Evolutionary conservation across 305 asterid genomes (phyloP), one percentile per base, ranked within the genome.

Genomic region (Caryopteris hybrid): DNA sequence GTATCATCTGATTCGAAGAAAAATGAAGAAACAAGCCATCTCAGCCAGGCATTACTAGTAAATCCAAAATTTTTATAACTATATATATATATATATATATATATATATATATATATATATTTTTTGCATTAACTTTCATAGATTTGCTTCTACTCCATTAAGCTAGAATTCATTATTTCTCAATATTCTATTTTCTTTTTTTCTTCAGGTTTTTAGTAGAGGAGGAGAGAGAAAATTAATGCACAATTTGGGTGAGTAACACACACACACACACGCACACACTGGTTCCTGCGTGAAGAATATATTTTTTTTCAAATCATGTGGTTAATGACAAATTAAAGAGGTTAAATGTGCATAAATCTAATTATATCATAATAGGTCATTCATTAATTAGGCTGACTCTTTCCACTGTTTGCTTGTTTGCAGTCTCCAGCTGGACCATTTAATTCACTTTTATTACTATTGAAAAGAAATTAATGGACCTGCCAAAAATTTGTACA

Each of bases 1-100:
- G 83, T 78, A n/a, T 69, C 69, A 14, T 78, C 82, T 22, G 69
- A 61, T 56, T 46, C 64, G 18, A 48, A 70, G 74, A 65, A 57
- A 39, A 74, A 21, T 70, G 77, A 74, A 48, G 79, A 70, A 45
- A 66, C 76, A 58, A 22, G 9, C 50, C 60, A 55, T 47, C 56
- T 47, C 39, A 68, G 73, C 78, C 68, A 72, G 71, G 67, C 66
- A 23, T 60, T 75, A 43, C 76, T 70, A 39, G 72, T 76, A 23
- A 42, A 21, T 36, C 18, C 43, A 25, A 8, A 10, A 4, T 16
- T 8, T 17, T n/a, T n/a, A n/a, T n/a, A n/a, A n/a, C n/a, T n/a
- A n/a, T n/a, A n/a, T n/a, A n/a, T n/a, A n/a, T n/a, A n/a, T n/a
- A n/a, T n/a, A n/a, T n/a, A n/a, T n/a, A n/a, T n/a, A n/a, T n/a